phyloP scores from a whole-genome alignment of 129 eudicot genomes.

The Escallonia herrerae region DNA sequence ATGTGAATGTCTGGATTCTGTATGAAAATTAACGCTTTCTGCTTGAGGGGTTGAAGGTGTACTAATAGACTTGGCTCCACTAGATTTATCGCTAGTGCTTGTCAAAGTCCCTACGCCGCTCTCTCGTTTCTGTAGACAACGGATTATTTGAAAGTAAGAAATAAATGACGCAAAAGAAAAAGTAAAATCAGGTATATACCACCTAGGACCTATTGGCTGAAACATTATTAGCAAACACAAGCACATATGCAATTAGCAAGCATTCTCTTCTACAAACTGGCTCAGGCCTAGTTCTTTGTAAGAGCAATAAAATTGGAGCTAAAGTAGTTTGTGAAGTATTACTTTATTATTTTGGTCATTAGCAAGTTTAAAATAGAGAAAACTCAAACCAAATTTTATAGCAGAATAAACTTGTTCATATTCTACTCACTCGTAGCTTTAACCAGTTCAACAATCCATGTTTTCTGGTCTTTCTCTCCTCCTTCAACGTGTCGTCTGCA shows the following conservation, averaged over 20 bases:
- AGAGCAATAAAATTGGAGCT: too few relatives aligned
- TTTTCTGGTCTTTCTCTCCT: slow-evolving; percentile 70
- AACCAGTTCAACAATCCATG: slow-evolving; percentile 90
- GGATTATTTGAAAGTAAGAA: neutral
- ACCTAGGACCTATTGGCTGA: too few relatives aligned
- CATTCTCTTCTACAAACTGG: too few relatives aligned
- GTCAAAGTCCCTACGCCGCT: slow-evolving; percentile 61
- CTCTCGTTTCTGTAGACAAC: slow-evolving; percentile 63
- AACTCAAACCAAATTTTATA: too few relatives aligned
- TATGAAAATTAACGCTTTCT: slow-evolving; percentile 47
- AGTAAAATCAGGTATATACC: neutral
- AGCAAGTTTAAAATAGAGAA: too few relatives aligned
- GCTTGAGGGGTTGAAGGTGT: slow-evolving; percentile 92
- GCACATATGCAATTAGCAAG: too few relatives aligned
- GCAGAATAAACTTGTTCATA: too few relatives aligned
- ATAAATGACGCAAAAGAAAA: neutral
- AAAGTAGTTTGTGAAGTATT: too few relatives aligned
- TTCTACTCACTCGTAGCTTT: slow-evolving; percentile 66
- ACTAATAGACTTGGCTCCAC: slow-evolving; percentile 71
- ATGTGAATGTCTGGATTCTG: slow-evolving; percentile 68
- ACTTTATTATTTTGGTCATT: too few relatives aligned
- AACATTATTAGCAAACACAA: too few relatives aligned
- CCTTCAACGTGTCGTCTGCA: slow-evolving; percentile 51
- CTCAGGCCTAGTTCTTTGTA: too few relatives aligned
- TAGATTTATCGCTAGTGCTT: slow-evolving; percentile 88